Percentiles rank a stretch among this genome's conserved stretches.
phyloP scores from a whole-genome alignment of 2,329 filamentous ascomycete species.

The Sclerotinia borealis region DNA sequence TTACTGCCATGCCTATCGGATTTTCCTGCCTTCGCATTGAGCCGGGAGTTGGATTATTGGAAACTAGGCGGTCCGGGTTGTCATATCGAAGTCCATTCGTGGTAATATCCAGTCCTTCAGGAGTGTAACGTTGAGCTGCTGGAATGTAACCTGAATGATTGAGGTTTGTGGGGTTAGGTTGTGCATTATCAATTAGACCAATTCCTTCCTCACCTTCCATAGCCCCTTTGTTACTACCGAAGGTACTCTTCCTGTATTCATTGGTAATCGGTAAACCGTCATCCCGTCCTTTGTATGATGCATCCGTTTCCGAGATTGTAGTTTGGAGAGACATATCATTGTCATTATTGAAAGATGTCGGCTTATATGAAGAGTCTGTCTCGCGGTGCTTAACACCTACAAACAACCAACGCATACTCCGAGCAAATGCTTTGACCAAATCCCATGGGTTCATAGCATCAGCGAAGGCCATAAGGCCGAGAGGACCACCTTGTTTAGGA shows the following conservation, averaged over 20 bases:
- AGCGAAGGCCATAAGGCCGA: conserved; percentile 58
- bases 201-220: conserved; percentile 26
- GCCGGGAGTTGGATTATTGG: conserved; percentile 17
- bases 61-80: conserved; percentile 18
- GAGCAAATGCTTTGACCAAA: conserved; percentile 70
- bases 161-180: conserved; percentile 26
- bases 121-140: conserved; percentile 29
- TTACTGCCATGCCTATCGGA: conserved; percentile 24
- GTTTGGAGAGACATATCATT: conserved; percentile 23
- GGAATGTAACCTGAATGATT: conserved; percentile 23
- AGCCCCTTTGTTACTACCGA: conserved; percentile 20
- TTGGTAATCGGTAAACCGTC: conserved; percentile 28
- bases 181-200: conserved; percentile 29
- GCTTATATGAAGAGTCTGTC: conserved; percentile 45
- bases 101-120: conserved; percentile 25
- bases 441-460: conserved; percentile 80
- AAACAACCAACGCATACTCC: conserved; percentile 70
- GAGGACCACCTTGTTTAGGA: conserved; percentile 56
- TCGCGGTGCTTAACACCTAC: conserved; percentile 60
- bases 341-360: conserved; percentile 13
- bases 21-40: conserved; percentile 9
- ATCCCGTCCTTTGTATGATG: conserved; percentile 20
- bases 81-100: conserved; percentile 14
- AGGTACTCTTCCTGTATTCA: conserved; percentile 29
- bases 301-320: conserved; percentile 2